Evolutionary conservation across 192 early-diverging fungal species (phyloP), one percentile per base, ranked within the genome.

Genomic region (Entomortierella beljakovae): DNA sequence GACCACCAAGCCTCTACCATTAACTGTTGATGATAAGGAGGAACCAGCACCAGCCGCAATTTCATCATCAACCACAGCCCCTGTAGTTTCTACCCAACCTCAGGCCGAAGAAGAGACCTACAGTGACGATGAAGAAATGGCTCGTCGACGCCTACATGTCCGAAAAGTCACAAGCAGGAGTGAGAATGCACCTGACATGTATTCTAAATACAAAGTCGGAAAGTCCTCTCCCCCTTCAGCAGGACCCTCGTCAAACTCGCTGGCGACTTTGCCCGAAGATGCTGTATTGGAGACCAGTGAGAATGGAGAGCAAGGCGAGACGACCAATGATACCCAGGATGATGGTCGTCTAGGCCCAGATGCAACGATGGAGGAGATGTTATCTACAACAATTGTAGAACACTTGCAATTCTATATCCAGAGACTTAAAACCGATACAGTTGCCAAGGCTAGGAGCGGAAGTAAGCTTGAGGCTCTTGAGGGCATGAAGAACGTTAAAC

Each of bases 401-500:
- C 55, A 79, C 38, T 31, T 79, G 3, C 33, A 46, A 25, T 70
- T 54, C 31, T 70, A 79, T 53, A 79, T 79, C 38, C 75, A 79
- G 48, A 54, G 62, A 31, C 22, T 79, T 10, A 79, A 79, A 57
- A 79, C 75, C 9, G 75, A 68, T 15, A 79, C 75, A 5, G 75
- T 79, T n/a, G 60, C 75, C 25, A 79, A 79, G 57, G 75, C 75
- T 1, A 32, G 75, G 18, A 46, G 26, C 26, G 75, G 75, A 25
- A 63, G 42, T 29, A 79, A 79, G 61, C 37, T 70, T 58, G 75
- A 61, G 15, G 75, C 75, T 0, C 38, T 79, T 28, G 67, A 79
- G 52, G 67, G 66, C 1, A 79, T 79, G 75, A 79, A 79, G 75
- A 70, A 58, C n/a, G 75, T 79, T 20, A 79, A 79, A 43, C 11